Evolutionary conservation across 2,329 filamentous ascomycete genomes (phyloP).

Genomic region (Lasiodiplodia sp.): DNA sequence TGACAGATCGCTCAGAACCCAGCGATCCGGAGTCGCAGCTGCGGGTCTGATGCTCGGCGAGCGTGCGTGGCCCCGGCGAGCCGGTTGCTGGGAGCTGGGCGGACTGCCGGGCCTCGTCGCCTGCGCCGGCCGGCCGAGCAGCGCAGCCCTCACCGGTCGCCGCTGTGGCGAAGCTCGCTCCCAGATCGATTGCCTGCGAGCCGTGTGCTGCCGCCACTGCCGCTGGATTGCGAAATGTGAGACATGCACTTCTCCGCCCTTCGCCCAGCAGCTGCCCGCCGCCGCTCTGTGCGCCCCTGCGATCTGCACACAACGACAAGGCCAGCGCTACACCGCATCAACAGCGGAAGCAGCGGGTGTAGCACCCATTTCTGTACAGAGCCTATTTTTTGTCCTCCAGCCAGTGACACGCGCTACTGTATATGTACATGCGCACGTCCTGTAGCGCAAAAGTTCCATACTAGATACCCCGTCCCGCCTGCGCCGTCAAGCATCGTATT

Average conservation of each 20-base stretch:
- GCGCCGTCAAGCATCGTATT: conserved; percentile 26
- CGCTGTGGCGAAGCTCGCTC: neutral
- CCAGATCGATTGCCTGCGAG: conserved; percentile 18
- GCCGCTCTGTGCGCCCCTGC: conserved; percentile 16
- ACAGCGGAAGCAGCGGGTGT: conserved; percentile 13
- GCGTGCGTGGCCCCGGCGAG: neutral
- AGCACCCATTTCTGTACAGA: conserved; percentile 2
- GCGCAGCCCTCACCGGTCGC: conserved; percentile 3
- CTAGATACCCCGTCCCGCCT: conserved; percentile 12
- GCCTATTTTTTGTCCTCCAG: conserved; percentile 3
- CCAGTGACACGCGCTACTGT: conserved; percentile 7
- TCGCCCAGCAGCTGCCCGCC: conserved; percentile 7
- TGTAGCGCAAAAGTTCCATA: conserved; percentile 4
- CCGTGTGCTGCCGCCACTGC: conserved; percentile 22
- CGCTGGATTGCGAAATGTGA: conserved; percentile 21
- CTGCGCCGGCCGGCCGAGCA: neutral
- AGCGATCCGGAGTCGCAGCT: no score
- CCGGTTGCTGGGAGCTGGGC: conserved; percentile 16
- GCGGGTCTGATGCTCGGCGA: neutral
- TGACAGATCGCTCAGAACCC: no score
- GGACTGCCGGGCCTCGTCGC: neutral
- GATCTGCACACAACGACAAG: conserved; percentile 16
- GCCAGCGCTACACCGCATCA: conserved; percentile 27
- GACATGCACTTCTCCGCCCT: conserved; percentile 24
- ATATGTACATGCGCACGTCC: conserved; percentile 22